Conservation (phyloP, 768 basidiomycete genomes). For the Auriscalpium vulgare region DNA sequence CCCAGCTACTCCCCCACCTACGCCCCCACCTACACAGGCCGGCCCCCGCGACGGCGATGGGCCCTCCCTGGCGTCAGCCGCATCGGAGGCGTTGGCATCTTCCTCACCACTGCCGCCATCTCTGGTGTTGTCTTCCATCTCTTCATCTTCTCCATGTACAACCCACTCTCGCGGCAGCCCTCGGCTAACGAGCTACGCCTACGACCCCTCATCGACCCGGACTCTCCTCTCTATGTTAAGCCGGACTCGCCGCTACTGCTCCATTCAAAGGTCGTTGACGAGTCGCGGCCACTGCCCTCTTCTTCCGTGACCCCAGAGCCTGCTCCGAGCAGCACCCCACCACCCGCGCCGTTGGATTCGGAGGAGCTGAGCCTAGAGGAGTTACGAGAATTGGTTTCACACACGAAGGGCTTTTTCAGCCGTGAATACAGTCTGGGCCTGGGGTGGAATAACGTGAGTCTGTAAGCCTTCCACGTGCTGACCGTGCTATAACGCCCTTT, state of each 20-base stretch:
- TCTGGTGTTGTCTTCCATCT: conserved; percentile 2
- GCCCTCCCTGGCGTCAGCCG: background rate
- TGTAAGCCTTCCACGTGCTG: background rate
- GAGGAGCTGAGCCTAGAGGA: conserved; percentile 23
- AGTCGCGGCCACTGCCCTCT: background rate
- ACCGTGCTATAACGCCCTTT: conserved; percentile 1
- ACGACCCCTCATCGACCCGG: background rate
- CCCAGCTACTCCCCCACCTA: background rate
- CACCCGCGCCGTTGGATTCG: background rate
- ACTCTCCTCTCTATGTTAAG: background rate
- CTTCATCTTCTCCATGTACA: background rate
- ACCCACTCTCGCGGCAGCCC: background rate
- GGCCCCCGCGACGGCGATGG: conserved; percentile 1
- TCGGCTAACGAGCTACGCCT: background rate
- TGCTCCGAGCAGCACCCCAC: background rate
- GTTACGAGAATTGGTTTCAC: conserved; percentile 25
- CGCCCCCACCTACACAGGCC: background rate
- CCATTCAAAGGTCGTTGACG: background rate
- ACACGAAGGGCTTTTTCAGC: conserved; percentile 35
- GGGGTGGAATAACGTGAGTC: conserved; percentile 41
- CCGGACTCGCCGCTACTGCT: background rate
- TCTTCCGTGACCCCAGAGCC: background rate
- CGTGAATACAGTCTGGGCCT: conserved; percentile 37
- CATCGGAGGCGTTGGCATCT: background rate
- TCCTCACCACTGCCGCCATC: conserved; percentile 2